Evolutionary conservation across 1,139 yeast species (phyloP).

Genomic region (Candida neerlandica): DNA sequence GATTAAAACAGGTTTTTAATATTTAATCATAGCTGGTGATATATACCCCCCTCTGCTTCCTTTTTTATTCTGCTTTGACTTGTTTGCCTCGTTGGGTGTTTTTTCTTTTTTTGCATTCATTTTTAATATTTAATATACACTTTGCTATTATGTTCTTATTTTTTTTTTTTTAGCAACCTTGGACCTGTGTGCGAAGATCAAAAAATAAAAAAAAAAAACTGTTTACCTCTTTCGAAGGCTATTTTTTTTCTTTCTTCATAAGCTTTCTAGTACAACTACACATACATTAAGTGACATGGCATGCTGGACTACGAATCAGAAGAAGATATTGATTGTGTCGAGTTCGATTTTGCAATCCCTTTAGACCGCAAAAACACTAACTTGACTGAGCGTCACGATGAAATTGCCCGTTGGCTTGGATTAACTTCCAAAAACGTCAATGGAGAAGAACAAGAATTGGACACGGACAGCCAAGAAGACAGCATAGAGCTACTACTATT

Average conservation of each 20-base stretch:
- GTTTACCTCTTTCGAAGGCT: not conserved
- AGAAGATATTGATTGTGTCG: constrained; percentile 24
- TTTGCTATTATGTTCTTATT: not conserved
- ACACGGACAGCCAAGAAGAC: not conserved
- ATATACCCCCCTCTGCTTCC: not conserved
- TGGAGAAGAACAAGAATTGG: constrained; percentile 10
- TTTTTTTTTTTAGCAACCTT: not conserved
- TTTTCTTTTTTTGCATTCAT: constrained; percentile 3
- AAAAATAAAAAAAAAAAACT: not conserved
- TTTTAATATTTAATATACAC: not conserved
- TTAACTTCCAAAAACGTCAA: constrained; percentile 22
- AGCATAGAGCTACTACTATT: constrained; percentile 21
- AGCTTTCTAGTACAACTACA: not conserved
- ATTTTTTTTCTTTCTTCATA: not conserved
- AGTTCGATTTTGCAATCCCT: constrained; percentile 30
- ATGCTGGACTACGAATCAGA: constrained; percentile 28
- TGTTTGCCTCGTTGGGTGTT: not conserved
- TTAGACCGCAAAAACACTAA: constrained; percentile 18
- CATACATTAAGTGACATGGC: constrained; percentile 19
- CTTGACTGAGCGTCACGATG: constrained; percentile 25
- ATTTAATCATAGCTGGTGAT: constrained; percentile 14
- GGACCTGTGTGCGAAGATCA: not conserved
- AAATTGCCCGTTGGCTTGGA: constrained; percentile 21
- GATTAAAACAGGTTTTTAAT: constrained; percentile 25
- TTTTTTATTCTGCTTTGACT: not conserved